These are phyloP conservation scores for Copromyces sp. DNA, from an alignment of 495 filamentous ascomycete species.

Conservation along the genomic window DNA sequence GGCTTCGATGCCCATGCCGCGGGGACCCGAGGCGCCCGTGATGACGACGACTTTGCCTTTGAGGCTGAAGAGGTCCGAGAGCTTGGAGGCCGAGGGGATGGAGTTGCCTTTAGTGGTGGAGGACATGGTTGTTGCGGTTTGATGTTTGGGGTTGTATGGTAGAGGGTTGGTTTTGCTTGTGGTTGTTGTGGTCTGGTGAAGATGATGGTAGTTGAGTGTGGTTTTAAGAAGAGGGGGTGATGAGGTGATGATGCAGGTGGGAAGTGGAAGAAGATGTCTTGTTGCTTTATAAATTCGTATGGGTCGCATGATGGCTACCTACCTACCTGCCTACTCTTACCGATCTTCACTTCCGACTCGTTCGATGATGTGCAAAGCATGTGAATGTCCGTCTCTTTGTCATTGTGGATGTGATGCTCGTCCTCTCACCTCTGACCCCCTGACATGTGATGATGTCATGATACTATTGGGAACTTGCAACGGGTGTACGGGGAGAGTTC, in stretches of 20 bases:
- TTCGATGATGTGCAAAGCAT: not conserved
- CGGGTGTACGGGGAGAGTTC: not conserved
- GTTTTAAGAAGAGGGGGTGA: not conserved
- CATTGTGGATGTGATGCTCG: not conserved
- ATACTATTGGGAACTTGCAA: not conserved
- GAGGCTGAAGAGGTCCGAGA: conserved; percentile 38
- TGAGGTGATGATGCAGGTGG: not conserved
- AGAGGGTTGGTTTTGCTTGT: not conserved
- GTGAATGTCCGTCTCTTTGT: not conserved
- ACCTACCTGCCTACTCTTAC: not conserved
- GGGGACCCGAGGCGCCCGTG: conserved; percentile 41
- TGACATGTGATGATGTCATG: not conserved
- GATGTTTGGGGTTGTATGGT: not conserved
- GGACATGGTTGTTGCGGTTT: conserved; percentile 1
- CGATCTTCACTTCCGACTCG: not conserved
- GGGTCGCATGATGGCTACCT: not conserved
- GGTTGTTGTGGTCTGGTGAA: not conserved
- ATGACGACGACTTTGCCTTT: conserved; percentile 45
- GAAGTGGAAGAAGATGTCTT: not conserved
- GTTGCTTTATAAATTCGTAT: not conserved
- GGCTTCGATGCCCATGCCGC: conserved; percentile 42
- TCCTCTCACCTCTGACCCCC: not conserved
- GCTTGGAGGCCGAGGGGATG: conserved; percentile 21
- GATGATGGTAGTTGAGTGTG: not conserved
- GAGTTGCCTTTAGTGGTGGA: conserved; percentile 8